A percentile compares a stretch with the other conserved stretches of the same genome.
Conservation (phyloP, 2,329 filamentous ascomycete genomes). For the Fonsecaea monophora region DNA sequence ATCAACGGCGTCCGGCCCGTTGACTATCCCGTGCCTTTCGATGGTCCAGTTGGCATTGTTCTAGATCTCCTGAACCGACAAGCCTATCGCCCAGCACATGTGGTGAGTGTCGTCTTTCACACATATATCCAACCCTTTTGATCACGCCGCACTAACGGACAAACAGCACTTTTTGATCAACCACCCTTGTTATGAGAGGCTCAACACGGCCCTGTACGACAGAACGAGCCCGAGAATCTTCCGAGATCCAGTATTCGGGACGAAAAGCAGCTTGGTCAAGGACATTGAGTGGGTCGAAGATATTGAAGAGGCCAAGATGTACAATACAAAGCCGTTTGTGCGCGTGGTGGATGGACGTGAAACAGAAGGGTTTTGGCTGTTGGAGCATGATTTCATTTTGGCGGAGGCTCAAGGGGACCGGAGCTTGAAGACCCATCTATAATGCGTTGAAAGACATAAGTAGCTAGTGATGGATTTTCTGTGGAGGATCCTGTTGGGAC, state of each 20-base stretch:
- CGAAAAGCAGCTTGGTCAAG: constrained; percentile 16
- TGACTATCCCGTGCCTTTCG: constrained; percentile 7
- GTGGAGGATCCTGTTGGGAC: neutral
- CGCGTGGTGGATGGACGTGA: neutral
- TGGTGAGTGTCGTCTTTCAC: neutral
- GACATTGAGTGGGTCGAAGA: constrained; percentile 8
- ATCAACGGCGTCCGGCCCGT: constrained; percentile 3
- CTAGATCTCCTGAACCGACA: constrained; percentile 11
- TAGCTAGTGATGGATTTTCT: too few species aligned
- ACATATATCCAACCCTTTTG: neutral
- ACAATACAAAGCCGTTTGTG: neutral
- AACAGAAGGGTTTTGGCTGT: neutral
- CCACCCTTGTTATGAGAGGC: neutral
- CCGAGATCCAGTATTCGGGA: constrained; percentile 1
- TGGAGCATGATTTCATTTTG: neutral
- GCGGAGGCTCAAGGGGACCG: neutral
- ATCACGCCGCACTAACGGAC: neutral
- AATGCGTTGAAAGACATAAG: neutral
- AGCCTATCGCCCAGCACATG: constrained; percentile 9
- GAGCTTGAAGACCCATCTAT: neutral
- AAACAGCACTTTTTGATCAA: neutral
- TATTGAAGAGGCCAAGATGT: constrained; percentile 4
- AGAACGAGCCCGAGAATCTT: neutral
- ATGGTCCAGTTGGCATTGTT: constrained; percentile 7
- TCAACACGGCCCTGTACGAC: neutral